These are phyloP conservation scores for Sechiopsis laciniata DNA, from an alignment of 306 rosid genomes.

Conservation along the genomic window DNA sequence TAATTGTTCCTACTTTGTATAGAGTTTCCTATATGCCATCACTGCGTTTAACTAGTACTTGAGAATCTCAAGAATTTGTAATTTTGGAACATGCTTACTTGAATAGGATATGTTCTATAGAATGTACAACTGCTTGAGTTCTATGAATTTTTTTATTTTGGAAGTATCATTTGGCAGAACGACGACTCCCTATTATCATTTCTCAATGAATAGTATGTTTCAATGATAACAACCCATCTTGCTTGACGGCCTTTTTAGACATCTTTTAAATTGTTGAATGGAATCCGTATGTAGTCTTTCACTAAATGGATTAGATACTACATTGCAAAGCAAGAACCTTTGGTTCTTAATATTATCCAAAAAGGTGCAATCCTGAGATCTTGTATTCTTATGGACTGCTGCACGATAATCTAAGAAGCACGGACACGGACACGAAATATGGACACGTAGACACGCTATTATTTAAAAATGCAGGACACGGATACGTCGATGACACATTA, in stretches of 20 bases:
- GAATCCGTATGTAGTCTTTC: neutral
- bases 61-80: neutral
- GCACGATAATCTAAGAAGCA: no score
- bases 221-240: neutral
- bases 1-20: neutral
- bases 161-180: neutral
- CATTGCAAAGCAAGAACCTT: neutral
- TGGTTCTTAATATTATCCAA: constrained; percentile 6
- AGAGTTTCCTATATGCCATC: neutral
- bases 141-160: neutral
- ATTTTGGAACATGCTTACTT: neutral
- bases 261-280: neutral
- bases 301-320: neutral
- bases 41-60: no score
- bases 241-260: neutral
- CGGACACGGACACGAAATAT: no score
- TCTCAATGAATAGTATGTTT: neutral
- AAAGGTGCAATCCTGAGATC: neutral
- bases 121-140: no score
- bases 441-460: no score
- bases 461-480: no score
- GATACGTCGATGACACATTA: no score
- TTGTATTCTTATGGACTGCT: no score
- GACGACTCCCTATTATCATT: neutral
- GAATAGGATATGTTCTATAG: no score